A percentile compares a stretch with the other conserved stretches of the same genome.
These are phyloP conservation scores for Pichia sp. DNA, from an alignment of 1,139 yeast species.

Conservation along the genomic window DNA sequence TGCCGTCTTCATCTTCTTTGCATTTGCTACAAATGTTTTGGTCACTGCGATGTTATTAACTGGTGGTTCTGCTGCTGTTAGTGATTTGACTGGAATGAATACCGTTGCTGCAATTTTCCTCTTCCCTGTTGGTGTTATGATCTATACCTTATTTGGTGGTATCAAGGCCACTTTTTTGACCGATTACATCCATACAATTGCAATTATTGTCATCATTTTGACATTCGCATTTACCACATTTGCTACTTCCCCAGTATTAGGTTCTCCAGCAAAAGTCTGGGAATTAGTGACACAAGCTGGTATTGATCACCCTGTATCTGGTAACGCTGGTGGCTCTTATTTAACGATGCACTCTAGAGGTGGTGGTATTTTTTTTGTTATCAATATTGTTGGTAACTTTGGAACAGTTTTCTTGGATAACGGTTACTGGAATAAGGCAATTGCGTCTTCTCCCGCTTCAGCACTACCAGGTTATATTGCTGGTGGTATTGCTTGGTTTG, in stretches of 20 bases:
- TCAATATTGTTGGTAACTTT: constrained; percentile 20
- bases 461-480: constrained; percentile 32
- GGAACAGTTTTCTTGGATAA: constrained; percentile 22
- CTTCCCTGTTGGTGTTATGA: constrained; percentile 36
- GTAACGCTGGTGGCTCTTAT: constrained; percentile 38
- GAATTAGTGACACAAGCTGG: constrained; percentile 32
- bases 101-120: constrained; percentile 32
- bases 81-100: constrained; percentile 33
- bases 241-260: constrained; percentile 33
- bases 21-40: constrained; percentile 21
- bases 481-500: constrained; percentile 39
- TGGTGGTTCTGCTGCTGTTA: constrained; percentile 33
- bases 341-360: constrained; percentile 39
- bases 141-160: constrained; percentile 36
- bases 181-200: constrained; percentile 24
- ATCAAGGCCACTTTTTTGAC: constrained; percentile 35
- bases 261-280: constrained; percentile 40
- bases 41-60: constrained; percentile 30
- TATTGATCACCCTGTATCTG: constrained; percentile 30
- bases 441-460: constrained; percentile 31
- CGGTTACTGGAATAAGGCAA: constrained; percentile 27
- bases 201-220: constrained; percentile 20
- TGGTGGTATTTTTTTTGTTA: constrained; percentile 23
- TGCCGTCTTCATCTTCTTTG: constrained; percentile 18
- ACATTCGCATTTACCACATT: constrained; percentile 35